Evolutionary conservation across 1,284 basidiomycete species (phyloP), one percentile per base, ranked within the genome.

Genomic region (Apiotrichum gracile): DNA sequence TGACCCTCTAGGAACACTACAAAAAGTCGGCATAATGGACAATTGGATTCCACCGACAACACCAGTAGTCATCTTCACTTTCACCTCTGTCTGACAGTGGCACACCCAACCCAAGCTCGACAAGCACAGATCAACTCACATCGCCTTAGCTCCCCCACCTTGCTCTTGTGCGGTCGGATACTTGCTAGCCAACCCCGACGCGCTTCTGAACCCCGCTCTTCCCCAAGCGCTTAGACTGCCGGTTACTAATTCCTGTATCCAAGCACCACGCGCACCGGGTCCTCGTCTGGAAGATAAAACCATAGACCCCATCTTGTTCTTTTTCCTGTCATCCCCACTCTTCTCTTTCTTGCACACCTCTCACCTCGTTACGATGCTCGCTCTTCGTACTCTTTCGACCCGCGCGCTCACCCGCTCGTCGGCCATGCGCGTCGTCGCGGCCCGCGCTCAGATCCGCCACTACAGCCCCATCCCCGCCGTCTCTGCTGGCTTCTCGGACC

Each of bases 21-120:
- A 89, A 70, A 83, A 55, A 47, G 39, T 48, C 54, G 54, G 54
- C 35, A 27, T 22, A 49, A 49, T 42, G 54, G 49, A 55, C 46
- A 51, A 55, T 46, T 41, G 19, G 41, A 42, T 58, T 58, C 48
- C 47, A 51, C 57, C 52, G 52, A 54, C 41, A 34, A 43, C 16
- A 26, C 9, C 12, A 24, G 19, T 29, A 17, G 21, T 17, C 26
- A 17, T 29, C 25, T 9, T n/a, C 37, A n/a, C n/a, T n/a, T n/a
- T n/a, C n/a, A n/a, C n/a, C n/a, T n/a, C n/a, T n/a, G n/a, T n/a
- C n/a, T n/a, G n/a, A n/a, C n/a, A n/a, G n/a, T n/a, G n/a, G n/a
- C n/a, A 10, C 29, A 27, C 31, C 38, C 10, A 19, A 21, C 13
- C 31, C 31, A 31, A 14, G 10, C 31, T 31, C 31, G n/a, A n/a